These are phyloP conservation scores for Trypanosoma rangeli DNA, from an alignment of 208 protist genomes.

Conservation along the genomic window DNA sequence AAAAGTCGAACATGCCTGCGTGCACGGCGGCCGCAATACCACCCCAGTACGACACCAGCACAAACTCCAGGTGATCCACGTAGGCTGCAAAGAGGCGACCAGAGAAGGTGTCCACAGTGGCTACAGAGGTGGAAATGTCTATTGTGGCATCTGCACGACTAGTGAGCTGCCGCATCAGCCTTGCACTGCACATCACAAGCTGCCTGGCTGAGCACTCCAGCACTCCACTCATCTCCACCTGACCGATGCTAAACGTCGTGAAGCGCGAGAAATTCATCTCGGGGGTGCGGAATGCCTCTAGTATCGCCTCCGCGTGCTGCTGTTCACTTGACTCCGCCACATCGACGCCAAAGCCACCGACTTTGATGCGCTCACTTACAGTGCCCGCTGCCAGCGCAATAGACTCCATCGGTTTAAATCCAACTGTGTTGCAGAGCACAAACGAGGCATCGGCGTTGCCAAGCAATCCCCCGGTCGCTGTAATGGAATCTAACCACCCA, in stretches of 20 bases:
- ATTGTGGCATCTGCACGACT: slow-evolving; percentile 53
- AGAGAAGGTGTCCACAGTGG: slow-evolving; percentile 48
- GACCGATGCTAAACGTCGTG: slow-evolving; percentile 57
- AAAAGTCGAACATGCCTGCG: slow-evolving; percentile 23
- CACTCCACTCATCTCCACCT: slow-evolving; percentile 60
- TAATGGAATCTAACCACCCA: slow-evolving; percentile 13
- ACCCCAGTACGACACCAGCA: slow-evolving; percentile 81
- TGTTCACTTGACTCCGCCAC: background rate
- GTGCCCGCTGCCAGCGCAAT: slow-evolving; percentile 3
- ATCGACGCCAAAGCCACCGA: slow-evolving; percentile 31
- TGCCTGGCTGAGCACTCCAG: slow-evolving; percentile 73
- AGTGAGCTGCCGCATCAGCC: slow-evolving; percentile 64
- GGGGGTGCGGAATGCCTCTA: slow-evolving; percentile 67
- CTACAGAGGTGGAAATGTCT: slow-evolving; percentile 46
- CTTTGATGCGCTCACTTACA: slow-evolving; percentile 17
- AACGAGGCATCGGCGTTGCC: slow-evolving; percentile 35
- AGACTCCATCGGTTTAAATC: background rate
- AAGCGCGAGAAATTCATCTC: slow-evolving; percentile 45
- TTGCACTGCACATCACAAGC: slow-evolving; percentile 50
- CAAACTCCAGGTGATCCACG: slow-evolving; percentile 67
- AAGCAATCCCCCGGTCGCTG: slow-evolving; percentile 28
- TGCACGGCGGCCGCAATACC: slow-evolving; percentile 47
- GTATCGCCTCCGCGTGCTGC: slow-evolving; percentile 35
- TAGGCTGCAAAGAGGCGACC: slow-evolving; percentile 52
- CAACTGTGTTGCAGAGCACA: slow-evolving; percentile 13